Percentiles rank a stretch among this genome's conserved stretches.
These are phyloP conservation scores for Vaccinium macrocarpon DNA, from an alignment of 148 eudicot genomes.

Conservation along the genomic window DNA sequence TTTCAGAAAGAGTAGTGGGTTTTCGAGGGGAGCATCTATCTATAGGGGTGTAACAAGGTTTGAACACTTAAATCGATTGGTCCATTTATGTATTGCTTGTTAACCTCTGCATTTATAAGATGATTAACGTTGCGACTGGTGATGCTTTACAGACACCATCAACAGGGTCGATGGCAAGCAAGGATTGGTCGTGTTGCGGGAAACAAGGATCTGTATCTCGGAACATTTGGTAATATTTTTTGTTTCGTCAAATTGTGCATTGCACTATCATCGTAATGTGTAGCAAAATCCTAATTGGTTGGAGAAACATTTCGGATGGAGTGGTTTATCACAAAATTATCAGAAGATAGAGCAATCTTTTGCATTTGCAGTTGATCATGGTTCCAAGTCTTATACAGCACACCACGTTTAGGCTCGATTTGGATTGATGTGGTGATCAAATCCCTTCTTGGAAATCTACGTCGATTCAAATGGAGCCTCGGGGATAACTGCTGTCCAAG, in stretches of 20 bases:
- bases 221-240: conserved; percentile 71
- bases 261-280: not conserved
- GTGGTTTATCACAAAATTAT: not conserved
- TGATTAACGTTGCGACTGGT: not conserved
- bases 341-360: not conserved
- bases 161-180: conserved; percentile 99
- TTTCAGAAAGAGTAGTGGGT: conserved; percentile 95
- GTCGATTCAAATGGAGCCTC: not conserved
- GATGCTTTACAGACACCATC: conserved; percentile 70
- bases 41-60: conserved; percentile 94
- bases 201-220: conserved; percentile 90
- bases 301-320: not conserved
- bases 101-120: not conserved
- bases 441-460: not conserved
- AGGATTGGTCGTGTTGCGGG: conserved; percentile 99
- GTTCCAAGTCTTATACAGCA: not conserved
- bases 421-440: not conserved
- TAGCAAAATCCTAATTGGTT: not conserved
- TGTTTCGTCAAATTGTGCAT: not conserved
- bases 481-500: not conserved
- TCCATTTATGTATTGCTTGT: not conserved
- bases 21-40: conserved; percentile 96
- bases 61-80: not conserved
- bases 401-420: not conserved
- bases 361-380: conserved; percentile 1